A percentile compares a stretch with the other conserved stretches of the same genome.
phyloP scores from a whole-genome alignment of 2,329 filamentous ascomycete genomes.

The Ambrosiella beaveri region DNA sequence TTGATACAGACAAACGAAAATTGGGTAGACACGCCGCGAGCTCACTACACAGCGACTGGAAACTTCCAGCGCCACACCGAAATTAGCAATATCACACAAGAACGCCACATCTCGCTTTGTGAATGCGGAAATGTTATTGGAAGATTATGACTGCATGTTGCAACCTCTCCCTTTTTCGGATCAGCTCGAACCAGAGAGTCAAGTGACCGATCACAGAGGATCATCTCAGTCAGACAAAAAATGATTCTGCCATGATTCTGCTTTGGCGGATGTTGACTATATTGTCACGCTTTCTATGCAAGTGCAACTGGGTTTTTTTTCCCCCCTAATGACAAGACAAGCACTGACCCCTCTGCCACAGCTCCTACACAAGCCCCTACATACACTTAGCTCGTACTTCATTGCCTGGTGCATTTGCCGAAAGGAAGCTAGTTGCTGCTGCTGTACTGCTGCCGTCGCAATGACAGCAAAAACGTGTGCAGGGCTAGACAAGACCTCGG shows the following conservation, averaged over 20 bases:
- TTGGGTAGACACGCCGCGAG: neutral
- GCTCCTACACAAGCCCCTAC: neutral
- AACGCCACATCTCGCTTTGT: neutral
- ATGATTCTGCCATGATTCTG: neutral
- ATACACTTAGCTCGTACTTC: neutral
- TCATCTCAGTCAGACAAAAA: neutral
- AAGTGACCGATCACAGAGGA: neutral
- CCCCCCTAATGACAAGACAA: neutral
- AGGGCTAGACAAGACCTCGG: neutral
- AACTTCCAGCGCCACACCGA: neutral
- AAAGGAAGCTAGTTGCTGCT: neutral
- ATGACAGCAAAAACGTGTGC: neutral
- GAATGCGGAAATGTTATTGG: neutral
- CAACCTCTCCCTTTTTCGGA: neutral
- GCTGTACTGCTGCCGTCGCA: neutral
- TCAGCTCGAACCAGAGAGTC: neutral
- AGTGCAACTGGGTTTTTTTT: neutral
- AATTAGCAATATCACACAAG: neutral
- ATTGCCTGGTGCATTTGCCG: neutral
- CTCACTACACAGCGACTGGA: neutral
- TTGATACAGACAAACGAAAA: neutral
- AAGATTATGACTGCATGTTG: neutral
- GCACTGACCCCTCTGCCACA: neutral
- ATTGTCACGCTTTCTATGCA: neutral
- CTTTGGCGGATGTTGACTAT: neutral